A percentile compares a stretch with the other conserved stretches of the same genome.
Evolutionary conservation across 2,329 filamentous ascomycete species (phyloP).

Genomic region (Xylariaceae sp.): DNA sequence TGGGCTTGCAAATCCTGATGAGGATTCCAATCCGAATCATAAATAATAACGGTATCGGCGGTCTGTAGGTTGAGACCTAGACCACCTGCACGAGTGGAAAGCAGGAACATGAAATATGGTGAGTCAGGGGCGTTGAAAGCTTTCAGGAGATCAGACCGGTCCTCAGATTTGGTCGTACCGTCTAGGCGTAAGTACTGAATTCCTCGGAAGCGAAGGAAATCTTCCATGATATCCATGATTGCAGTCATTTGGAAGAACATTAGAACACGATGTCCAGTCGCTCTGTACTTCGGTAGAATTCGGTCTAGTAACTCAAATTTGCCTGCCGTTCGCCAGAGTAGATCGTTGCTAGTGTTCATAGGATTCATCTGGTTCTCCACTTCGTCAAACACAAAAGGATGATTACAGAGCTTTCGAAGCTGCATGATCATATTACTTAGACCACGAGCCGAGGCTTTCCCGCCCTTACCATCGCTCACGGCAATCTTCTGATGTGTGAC

Average conservation of each 20-base stretch:
- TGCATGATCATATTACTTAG: constrained; percentile 99
- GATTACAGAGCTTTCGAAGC: constrained; percentile 96
- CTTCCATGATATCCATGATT: constrained; percentile 99
- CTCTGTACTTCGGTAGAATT: constrained; percentile 89
- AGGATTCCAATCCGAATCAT: constrained; percentile 99
- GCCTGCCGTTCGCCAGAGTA: constrained; percentile 92
- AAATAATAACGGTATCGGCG: constrained; percentile 98
- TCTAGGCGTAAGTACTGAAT: constrained; percentile 90
- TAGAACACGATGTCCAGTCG: constrained; percentile 88
- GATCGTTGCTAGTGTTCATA: constrained; percentile 81
- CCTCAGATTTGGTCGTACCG: constrained; percentile 95
- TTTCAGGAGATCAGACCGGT: constrained; percentile 86
- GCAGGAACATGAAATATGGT: constrained; percentile 94
- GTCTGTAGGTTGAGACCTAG: constrained; percentile 96
- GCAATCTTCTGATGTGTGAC: constrained; percentile 92
- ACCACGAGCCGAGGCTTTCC: constrained; percentile 90
- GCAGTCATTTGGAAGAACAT: constrained; percentile 99
- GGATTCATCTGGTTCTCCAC: constrained; percentile 99
- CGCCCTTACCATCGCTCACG: constrained; percentile 92
- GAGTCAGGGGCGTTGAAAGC: constrained; percentile 90
- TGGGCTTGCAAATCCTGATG: constrained; percentile 99
- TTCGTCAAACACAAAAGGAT: constrained; percentile 97
- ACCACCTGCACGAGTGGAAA: constrained; percentile 98
- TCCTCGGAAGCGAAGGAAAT: constrained; percentile 84
- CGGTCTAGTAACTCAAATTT: constrained; percentile 97